Base-by-base conservation (phyloP, 2,329 filamentous ascomycete species). In the Fusarium cyanostomum region DNA sequence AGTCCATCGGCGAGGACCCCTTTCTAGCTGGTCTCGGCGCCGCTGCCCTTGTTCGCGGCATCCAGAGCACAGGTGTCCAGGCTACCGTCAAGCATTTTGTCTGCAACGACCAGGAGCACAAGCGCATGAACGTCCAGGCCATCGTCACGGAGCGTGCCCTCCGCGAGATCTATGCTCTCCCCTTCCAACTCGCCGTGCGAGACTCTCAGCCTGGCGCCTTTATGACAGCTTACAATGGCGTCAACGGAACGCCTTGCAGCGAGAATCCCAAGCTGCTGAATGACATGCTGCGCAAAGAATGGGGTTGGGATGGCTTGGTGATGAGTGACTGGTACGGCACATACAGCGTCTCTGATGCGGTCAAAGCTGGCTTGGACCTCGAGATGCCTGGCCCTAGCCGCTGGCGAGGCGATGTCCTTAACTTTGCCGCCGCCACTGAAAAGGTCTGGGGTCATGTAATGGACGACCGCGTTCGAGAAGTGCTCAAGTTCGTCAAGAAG, bases 301-400 rank as follows among this genome's bases (percentile, higher is more conserved):
- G 85, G 85, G 82, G 80, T 0, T 87, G 82, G 79, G 75, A 83
- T 4, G 84, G 84, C 4, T 71, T 86, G 48, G 73, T 87, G 28
- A 86, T 87, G 81, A 86, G 83, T 64, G 85, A 87, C 72, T 87
- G 85, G 85, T 82, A 77, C 65, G 85, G 84, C 54, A 84, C 80
- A 2, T 87, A 87, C 69, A 83, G 79, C 59, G 84, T 82, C 6
- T 79, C 80, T 0, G 79, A 82, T 34, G 78, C 84, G 8, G 75
- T 78, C 27, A 77, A 81, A 34, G 82, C 84, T 18, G 83, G 85
- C 5, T 74, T 86, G 16, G 82, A 87, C 71, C 77, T 87, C 16
- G 85, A 87, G 74, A 87, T 88, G 85, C 85, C 85, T 3, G 85
- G 85, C 0, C 82, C 83, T 33, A 73, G 82, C 8, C 77, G 80